These are phyloP conservation scores for Pythium angustatum DNA, from an alignment of 352 stramenopile genomes.

Conservation along the genomic window DNA sequence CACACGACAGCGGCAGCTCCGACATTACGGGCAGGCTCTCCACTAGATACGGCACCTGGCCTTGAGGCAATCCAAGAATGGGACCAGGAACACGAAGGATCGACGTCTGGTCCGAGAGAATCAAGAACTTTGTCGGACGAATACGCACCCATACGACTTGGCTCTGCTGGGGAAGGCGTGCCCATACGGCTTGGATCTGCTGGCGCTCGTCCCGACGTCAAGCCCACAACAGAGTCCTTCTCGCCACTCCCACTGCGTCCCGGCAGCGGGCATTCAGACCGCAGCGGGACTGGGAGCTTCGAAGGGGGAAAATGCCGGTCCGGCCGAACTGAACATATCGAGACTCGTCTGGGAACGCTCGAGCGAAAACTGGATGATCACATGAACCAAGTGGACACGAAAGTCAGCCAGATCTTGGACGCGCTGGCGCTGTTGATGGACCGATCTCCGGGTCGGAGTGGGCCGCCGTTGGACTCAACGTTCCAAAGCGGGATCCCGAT, in stretches of 20 bases:
- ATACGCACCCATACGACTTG: background rate
- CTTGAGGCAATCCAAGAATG: background rate
- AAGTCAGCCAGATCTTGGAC: constrained; percentile 21
- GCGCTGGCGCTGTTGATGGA: constrained; percentile 4
- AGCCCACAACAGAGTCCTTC: background rate
- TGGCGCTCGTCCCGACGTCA: background rate
- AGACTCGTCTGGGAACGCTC: constrained; percentile 5
- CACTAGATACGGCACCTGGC: background rate
- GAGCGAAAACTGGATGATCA: constrained; percentile 21
- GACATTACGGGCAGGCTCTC: too few relatives aligned
- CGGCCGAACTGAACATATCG: background rate
- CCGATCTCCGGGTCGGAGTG: background rate
- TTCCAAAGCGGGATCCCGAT: background rate
- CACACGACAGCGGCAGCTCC: too few relatives aligned
- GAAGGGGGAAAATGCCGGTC: background rate
- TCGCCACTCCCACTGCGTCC: background rate
- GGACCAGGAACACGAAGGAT: background rate
- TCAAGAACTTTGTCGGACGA: background rate
- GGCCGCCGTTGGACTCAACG: background rate
- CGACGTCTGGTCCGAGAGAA: background rate
- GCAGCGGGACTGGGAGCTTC: background rate
- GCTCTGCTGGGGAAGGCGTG: background rate
- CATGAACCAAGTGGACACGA: constrained; percentile 17
- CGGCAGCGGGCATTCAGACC: background rate
- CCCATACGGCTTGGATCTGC: background rate